Base-by-base conservation (phyloP, 345 rosid genomes). In the Populus ilicifolia region DNA sequence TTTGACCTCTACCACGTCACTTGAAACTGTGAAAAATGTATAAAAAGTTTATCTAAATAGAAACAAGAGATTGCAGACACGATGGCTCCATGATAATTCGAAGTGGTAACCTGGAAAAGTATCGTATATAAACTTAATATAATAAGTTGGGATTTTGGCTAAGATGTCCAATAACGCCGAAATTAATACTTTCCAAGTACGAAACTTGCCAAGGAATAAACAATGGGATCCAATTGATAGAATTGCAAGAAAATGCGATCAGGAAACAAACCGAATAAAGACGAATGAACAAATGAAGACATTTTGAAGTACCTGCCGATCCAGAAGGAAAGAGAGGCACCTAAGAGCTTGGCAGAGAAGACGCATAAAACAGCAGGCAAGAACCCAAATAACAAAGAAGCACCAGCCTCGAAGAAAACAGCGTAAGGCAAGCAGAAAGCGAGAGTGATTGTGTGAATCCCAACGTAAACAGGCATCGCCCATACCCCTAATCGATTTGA, bases 381-480 rank as follows among this genome's bases (percentile, higher is more conserved):
- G 84, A 96, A 96, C 4, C 98, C 98, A 75, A 96, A 96, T 46
- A 96, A 87, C 11, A 90, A 75, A 70, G 98, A 86, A 73, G 99
- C 96, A 6, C 86, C 97, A 6, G 98, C 97, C 85, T 93, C 98
- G 36, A 93, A 90, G 92, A 93, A 93, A 67, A 96, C 84, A 36
- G 98, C 99, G 75, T 79, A 88, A 38, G 98, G 98, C 75, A 95
- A 89, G 77, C 98, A 95, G 41, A 95, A 83, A 14, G 94, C 89
- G 63, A 95, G 80, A 2, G 93, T 80, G 54, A 95, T 76, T 43
- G 98, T 89, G 87, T 95, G 99, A 66, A 91, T 41, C 46, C 83
- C 96, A 17, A 93, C 92, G 76, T 92, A 95, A 66, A 85, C 85
- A n/a, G 99, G 98, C 56, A 95, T 86, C 56, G 96, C 97, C 99